Percentiles rank a stretch among this genome's conserved stretches.
These are phyloP conservation scores for Sisymbrium altissimum DNA, from an alignment of 345 rosid genomes.

Conservation along the genomic window DNA sequence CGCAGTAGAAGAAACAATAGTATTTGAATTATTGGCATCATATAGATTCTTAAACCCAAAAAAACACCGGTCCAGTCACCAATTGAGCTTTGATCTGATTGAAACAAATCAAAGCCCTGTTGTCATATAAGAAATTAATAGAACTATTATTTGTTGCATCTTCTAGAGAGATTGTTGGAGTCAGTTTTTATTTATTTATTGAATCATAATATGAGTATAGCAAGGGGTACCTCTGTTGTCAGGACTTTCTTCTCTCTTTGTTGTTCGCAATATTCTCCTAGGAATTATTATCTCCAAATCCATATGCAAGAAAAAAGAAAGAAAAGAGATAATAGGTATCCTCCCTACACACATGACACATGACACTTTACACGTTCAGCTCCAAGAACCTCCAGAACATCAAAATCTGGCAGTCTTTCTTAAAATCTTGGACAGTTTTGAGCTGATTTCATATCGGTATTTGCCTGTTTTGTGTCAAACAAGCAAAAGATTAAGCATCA, in stretches of 20 bases:
- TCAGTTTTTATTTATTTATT: not conserved
- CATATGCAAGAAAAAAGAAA: not conserved
- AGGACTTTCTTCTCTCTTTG: not conserved
- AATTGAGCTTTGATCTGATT: constrained; percentile 1
- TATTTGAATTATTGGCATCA: not conserved
- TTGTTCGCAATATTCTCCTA: constrained; percentile 6
- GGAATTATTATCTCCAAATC: constrained; percentile 11
- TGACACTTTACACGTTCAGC: not conserved
- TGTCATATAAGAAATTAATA: not conserved
- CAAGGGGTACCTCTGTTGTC: constrained; percentile 15
- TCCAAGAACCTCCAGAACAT: constrained; percentile 17
- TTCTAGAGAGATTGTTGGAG: not conserved
- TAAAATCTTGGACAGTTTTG: not conserved
- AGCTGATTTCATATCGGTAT: constrained; percentile 13
- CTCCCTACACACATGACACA: constrained; percentile 12
- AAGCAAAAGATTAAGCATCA: constrained; percentile 8
- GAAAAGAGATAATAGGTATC: not conserved
- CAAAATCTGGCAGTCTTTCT: constrained; percentile 16
- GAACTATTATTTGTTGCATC: not conserved
- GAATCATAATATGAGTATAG: not conserved
- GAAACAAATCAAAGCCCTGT: not conserved
- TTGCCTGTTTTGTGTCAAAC: constrained; percentile 19
- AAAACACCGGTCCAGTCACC: not conserved
- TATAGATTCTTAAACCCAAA: not conserved
- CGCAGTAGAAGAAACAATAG: not conserved